A percentile compares a stretch with the other conserved stretches of the same genome.
Evolutionary conservation across 345 rosid species (phyloP).

Genomic region (Corchorus capsularis): DNA sequence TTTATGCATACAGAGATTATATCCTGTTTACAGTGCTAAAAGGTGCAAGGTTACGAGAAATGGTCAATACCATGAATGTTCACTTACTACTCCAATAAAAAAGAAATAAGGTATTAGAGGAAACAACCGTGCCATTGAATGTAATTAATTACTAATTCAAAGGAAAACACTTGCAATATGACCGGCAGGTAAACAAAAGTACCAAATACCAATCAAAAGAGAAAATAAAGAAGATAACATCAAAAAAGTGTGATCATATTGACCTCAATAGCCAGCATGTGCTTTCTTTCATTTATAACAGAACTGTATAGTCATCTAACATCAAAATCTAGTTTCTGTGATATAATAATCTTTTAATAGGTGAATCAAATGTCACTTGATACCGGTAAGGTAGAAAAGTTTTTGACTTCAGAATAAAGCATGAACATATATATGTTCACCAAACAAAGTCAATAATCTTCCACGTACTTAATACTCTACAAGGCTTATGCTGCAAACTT

Average conservation of each 20-base stretch:
- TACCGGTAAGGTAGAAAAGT: neutral
- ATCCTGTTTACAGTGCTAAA: neutral
- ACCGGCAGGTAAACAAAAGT: neutral
- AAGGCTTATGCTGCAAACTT: neutral
- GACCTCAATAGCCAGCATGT: neutral
- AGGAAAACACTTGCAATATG: neutral
- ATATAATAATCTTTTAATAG: neutral
- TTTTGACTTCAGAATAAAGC: neutral
- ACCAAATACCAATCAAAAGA: neutral
- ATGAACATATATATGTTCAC: neutral
- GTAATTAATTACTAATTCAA: neutral
- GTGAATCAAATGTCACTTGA: neutral
- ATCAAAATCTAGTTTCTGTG: neutral
- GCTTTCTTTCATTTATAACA: neutral
- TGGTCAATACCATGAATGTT: neutral
- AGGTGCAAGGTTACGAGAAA: neutral
- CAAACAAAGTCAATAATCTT: neutral
- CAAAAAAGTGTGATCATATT: neutral
- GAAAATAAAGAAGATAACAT: neutral
- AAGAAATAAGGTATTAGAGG: neutral
- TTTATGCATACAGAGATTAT: constrained; percentile 11
- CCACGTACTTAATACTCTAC: neutral
- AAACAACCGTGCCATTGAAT: neutral
- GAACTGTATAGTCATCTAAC: neutral
- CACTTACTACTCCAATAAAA: neutral